Base-by-base conservation (phyloP, 768 basidiomycete genomes). In the Tricholomella constricta region DNA sequence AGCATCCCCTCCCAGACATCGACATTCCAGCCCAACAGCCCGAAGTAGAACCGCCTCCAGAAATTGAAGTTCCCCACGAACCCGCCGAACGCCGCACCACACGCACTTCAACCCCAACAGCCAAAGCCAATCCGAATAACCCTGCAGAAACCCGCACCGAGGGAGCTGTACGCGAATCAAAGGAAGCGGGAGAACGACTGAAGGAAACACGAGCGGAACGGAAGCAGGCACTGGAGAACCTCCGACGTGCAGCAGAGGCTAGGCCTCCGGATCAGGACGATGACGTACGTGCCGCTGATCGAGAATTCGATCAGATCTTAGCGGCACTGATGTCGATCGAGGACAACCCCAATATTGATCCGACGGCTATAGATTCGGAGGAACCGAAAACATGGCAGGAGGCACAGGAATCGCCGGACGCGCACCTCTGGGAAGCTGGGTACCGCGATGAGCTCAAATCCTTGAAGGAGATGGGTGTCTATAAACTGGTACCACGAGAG, bases 381-480 rank as follows among this genome's bases (percentile, higher is more conserved):
- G 47, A 45, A 17, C 59, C 59, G 14, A 57, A 29, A 12, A 55
- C 49, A 9, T 46, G 65, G 19, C 31, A 62, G 38, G 51, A 72
- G 59, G 57, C 69, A 51, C 45, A 61, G 62, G 3, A 59, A 41
- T 63, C 57, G 20, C 12, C 62, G 43, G 60, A 68, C 37, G 50
- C 57, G 5, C 44, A 47, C 0, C 14, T 57, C 17, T 66, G 65
- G 65, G 12, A 37, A 31, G 34, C 23, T 5, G 65, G 38, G 2
- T 53, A 61, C 40, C 26, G 32, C 0, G 61, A 67, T 0, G 65
- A 69, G 29, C 26, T 73, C 36, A 57, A 67, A 59, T 57, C 56
- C 3, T 42, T 69, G 0, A 56, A 60, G 20, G 58, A 64, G 2
- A 69, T 65, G 53, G 62, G 61, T 0, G 66, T 68, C 1, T 74